Evolutionary conservation across 306 rosid genomes (phyloP), one percentile per base, ranked within the genome.

Genomic region (Cicer arietinum): DNA sequence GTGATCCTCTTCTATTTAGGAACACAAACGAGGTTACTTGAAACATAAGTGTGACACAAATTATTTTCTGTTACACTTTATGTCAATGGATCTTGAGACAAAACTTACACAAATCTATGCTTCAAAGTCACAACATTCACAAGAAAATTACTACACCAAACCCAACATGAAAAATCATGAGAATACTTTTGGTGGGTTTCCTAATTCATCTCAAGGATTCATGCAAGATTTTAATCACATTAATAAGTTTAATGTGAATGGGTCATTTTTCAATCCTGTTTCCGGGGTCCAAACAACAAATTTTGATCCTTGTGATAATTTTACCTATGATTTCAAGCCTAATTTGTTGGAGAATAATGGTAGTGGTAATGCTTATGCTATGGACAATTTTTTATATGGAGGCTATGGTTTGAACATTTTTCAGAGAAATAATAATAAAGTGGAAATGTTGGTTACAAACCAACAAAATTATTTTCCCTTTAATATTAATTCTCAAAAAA

Each of bases 1-100:
- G 40, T 56, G 1, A 6, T 60, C 56, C 71, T 44, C 79, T 78
- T 79, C 81, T 85, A 79, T 86, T 82, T 85, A 88, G 82, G 56
- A 61, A 72, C 82, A 85, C 46, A 69, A 63, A 73, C 73, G 8
- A 57, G 76, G 71, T 70, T 37, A n/a, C 62, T 66, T 72, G 80
- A 52, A 78, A 78, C 80, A 76, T 30, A 67, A 10, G 75, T 71
- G 70, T 59, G 39, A 14, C 56, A 35, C 44, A 52, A 75, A 39
- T 65, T 13, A 39, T 77, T 73, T 73, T 79, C 70, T 51, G 63
- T 47, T 69, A 39, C 71, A 52, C 75, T 74, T 72, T 61, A 43
- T 83, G 80, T 78, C 76, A 86, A 69, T 90, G 97, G 96, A 94
- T 91, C 50, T 84, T 35, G 83, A 87, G 48, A 68, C 84, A 43